phyloP scores from a whole-genome alignment of 129 eudicot species.

The Flaveria robusta region DNA sequence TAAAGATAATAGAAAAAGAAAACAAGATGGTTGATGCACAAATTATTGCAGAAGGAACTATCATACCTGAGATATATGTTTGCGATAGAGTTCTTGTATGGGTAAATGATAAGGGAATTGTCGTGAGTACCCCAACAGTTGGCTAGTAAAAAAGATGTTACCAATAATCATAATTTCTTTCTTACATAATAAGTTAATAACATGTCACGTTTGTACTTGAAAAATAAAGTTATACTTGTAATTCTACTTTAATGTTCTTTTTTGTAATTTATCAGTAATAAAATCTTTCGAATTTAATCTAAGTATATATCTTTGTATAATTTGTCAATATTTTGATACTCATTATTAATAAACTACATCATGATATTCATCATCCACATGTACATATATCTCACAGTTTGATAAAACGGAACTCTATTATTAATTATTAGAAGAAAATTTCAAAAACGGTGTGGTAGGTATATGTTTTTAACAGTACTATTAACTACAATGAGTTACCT shows the following conservation, averaged over 20 bases:
- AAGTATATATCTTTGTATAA: background rate
- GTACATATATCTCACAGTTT: too few species aligned
- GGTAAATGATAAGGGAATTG: slow-evolving; percentile 20
- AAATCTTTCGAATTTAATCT: background rate
- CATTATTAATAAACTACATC: background rate
- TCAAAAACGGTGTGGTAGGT: too few species aligned
- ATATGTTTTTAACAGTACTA: too few species aligned
- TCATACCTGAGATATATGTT: slow-evolving; percentile 9
- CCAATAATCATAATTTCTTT: background rate
- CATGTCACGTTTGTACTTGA: background rate
- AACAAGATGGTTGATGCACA: slow-evolving; percentile 14
- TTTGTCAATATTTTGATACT: background rate
- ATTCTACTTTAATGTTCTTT: background rate
- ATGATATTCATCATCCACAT: too few species aligned
- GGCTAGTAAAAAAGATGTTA: background rate
- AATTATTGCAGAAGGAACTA: slow-evolving; percentile 24
- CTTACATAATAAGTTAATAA: background rate
- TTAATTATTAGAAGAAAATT: too few species aligned
- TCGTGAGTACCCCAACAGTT: slow-evolving; percentile 15
- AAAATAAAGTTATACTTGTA: background rate
- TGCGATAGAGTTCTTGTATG: slow-evolving; percentile 32
- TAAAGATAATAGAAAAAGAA: slow-evolving; percentile 22
- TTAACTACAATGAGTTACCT: too few species aligned
- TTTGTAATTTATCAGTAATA: background rate
- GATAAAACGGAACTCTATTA: too few species aligned